Evolutionary conservation across 176 grass and related monocot species (phyloP).

Genomic region (Otatea glauca): DNA sequence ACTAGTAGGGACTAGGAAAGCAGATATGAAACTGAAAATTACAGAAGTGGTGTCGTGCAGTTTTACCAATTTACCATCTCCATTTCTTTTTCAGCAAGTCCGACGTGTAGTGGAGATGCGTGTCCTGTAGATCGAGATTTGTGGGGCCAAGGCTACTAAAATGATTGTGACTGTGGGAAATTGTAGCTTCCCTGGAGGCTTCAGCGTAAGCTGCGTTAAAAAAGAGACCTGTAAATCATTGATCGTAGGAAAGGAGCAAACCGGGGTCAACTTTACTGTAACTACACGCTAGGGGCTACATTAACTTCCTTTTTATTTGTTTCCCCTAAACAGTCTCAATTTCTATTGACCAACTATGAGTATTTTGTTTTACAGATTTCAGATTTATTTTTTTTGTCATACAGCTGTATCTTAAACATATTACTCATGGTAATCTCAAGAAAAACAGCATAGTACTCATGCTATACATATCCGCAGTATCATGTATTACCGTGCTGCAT

Average conservation of each 20-base stretch:
- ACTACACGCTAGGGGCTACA: constrained; percentile 6
- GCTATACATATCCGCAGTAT: too few relatives aligned
- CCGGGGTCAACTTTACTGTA: constrained; percentile 30
- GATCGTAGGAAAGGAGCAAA: not conserved
- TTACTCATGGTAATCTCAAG: too few relatives aligned
- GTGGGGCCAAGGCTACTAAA: not conserved
- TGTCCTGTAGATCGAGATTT: constrained; percentile 40
- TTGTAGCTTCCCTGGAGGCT: constrained; percentile 9
- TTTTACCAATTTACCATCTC: too few relatives aligned
- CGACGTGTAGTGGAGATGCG: constrained; percentile 33
- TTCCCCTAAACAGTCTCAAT: not conserved
- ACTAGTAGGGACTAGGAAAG: too few relatives aligned
- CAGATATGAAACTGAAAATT: too few relatives aligned
- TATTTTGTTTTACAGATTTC: too few relatives aligned
- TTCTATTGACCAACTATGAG: too few relatives aligned
- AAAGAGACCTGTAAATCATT: constrained; percentile 34
- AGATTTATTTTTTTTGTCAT: too few relatives aligned
- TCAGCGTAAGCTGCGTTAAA: not conserved
- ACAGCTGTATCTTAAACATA: too few relatives aligned
- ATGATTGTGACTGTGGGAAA: constrained; percentile 29
- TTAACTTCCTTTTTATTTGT: not conserved
- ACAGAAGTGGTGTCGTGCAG: too few relatives aligned
- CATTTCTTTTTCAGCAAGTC: not conserved
- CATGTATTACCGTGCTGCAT: too few relatives aligned
- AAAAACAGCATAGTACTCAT: too few relatives aligned